Evolutionary conservation across 805 yeast genomes (phyloP).

Genomic region (Yarrowia bubula): DNA sequence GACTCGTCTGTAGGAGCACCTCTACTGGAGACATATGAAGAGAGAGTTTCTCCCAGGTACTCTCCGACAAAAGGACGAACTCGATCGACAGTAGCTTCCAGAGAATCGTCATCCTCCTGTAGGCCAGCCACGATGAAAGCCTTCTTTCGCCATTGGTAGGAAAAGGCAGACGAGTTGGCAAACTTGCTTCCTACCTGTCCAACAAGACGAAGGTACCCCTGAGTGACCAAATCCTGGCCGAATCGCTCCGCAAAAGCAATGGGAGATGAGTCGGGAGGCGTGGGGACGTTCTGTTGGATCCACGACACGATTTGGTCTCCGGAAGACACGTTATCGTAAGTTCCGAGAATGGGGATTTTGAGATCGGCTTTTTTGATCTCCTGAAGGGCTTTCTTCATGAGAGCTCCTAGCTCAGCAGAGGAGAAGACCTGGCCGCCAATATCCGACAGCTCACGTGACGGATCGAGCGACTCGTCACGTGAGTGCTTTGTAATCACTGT

Average conservation of each 20-base stretch:
- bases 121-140: constrained; percentile 57
- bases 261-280: constrained; percentile 33
- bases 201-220: constrained; percentile 60
- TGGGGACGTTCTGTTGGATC: constrained; percentile 50
- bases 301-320: constrained; percentile 63
- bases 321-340: constrained; percentile 58
- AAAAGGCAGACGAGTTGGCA: constrained; percentile 70
- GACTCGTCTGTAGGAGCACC: constrained; percentile 47
- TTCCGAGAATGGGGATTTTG: constrained; percentile 67
- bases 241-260: constrained; percentile 63
- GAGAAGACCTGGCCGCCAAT: constrained; percentile 39
- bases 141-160: constrained; percentile 76
- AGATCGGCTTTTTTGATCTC: constrained; percentile 54
- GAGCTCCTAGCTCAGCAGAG: constrained; percentile 44
- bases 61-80: constrained; percentile 37
- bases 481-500: neutral
- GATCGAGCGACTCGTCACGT: constrained; percentile 4
- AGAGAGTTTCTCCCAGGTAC: constrained; percentile 36
- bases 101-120: constrained; percentile 29
- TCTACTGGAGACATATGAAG: constrained; percentile 32
- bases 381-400: constrained; percentile 46
- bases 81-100: constrained; percentile 25
- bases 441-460: constrained; percentile 19
- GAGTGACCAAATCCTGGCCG: constrained; percentile 67
- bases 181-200: constrained; percentile 61